These are phyloP conservation scores for Paraphysoderma sedebokerense DNA, from an alignment of 371 early-diverging fungal species.

Conservation along the genomic window DNA sequence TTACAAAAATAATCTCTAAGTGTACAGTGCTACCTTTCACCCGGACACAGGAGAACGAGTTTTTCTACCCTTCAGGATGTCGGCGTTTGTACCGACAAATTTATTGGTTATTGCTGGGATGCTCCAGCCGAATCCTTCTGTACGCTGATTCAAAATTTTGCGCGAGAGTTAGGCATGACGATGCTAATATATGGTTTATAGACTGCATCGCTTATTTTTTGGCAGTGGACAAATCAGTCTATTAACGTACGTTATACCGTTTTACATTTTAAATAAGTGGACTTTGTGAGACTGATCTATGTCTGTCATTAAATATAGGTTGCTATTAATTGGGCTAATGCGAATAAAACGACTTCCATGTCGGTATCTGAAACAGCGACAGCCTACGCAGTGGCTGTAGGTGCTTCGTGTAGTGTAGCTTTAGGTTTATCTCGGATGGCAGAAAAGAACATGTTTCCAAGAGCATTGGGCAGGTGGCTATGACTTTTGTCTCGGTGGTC, in stretches of 20 bases:
- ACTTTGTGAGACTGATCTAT: slow-evolving; percentile 1
- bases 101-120: slow-evolving; percentile 61
- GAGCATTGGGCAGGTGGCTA: slow-evolving; percentile 3
- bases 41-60: slow-evolving; percentile 66
- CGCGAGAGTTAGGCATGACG: neutral
- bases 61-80: slow-evolving; percentile 67
- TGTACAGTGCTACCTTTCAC: slow-evolving; percentile 53
- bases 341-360: slow-evolving; percentile 68
- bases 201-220: slow-evolving; percentile 49
- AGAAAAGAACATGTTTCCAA: slow-evolving; percentile 6
- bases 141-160: slow-evolving; percentile 17
- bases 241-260: no score
- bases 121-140: slow-evolving; percentile 61
- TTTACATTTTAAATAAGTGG: neutral
- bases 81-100: slow-evolving; percentile 67
- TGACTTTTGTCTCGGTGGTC: no score
- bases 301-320: no score
- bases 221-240: slow-evolving; percentile 73
- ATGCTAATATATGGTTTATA: slow-evolving; percentile 6
- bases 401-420: slow-evolving; percentile 52
- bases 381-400: slow-evolving; percentile 55
- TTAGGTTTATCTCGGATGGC: slow-evolving; percentile 42
- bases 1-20: slow-evolving; percentile 6
- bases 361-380: slow-evolving; percentile 36
- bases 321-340: slow-evolving; percentile 67